Evolutionary conservation across 2,329 filamentous ascomycete species (phyloP).

Genomic region (Penicillium hesseltinei): DNA sequence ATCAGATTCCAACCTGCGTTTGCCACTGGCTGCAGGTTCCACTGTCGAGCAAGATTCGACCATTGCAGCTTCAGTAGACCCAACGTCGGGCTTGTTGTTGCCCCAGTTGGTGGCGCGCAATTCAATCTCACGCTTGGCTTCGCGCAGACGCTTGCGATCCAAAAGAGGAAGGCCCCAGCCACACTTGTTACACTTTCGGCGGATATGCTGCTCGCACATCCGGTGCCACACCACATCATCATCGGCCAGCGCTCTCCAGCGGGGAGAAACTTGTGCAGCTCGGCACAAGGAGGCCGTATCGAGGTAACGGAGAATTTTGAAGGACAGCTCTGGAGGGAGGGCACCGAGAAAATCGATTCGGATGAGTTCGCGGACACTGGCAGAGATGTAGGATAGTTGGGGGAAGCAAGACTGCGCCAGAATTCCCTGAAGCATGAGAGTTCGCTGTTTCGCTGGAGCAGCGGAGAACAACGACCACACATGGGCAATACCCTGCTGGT

Average conservation of each 20-base stretch:
- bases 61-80: conserved; percentile 12
- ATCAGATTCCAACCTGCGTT: conserved; percentile 30
- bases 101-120: conserved; percentile 62
- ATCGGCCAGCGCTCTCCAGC: conserved; percentile 88
- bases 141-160: conserved; percentile 81
- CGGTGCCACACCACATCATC: conserved; percentile 97
- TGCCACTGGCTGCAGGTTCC: conserved; percentile 16
- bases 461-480: conserved; percentile 98
- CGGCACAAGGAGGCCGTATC: conserved; percentile 95
- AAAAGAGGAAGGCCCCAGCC: conserved; percentile 90
- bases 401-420: conserved; percentile 97
- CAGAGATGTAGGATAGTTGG: conserved; percentile 87
- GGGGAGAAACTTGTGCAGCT: conserved; percentile 85
- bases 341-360: conserved; percentile 95
- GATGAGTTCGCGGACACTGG: conserved; percentile 87
- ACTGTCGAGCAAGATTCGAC: conserved; percentile 20
- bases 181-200: conserved; percentile 89
- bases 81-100: conserved; percentile 53
- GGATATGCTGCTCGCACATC: conserved; percentile 97
- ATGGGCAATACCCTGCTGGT: conserved; percentile 93
- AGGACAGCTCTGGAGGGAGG: conserved; percentile 83
- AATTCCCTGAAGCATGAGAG: conserved; percentile 94
- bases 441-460: conserved; percentile 87
- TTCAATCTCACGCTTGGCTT: conserved; percentile 82
- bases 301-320: conserved; percentile 88